These are phyloP conservation scores for Penicillium angulare DNA, from an alignment of 495 filamentous ascomycete species.

Conservation along the genomic window DNA sequence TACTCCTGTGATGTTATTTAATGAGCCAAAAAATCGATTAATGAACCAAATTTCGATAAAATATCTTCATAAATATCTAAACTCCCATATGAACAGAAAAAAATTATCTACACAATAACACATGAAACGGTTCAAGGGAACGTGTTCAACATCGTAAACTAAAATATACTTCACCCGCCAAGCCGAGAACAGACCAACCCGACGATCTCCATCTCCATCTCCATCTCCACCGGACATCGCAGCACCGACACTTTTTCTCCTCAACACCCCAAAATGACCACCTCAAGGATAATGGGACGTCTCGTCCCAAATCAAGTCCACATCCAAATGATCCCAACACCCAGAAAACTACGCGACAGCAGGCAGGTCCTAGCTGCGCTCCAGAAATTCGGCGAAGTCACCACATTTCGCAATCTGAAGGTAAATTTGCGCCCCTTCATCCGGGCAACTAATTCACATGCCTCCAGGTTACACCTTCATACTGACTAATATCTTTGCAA, in stretches of 20 bases:
- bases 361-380: conserved; percentile 68
- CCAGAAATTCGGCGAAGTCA: conserved; percentile 73
- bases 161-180: too few relatives aligned
- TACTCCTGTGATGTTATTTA: not conserved
- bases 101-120: too few relatives aligned
- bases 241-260: conserved; percentile 8
- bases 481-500: not conserved
- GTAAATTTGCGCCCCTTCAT: too few relatives aligned
- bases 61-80: not conserved
- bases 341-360: conserved; percentile 65
- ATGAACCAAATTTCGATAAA: not conserved
- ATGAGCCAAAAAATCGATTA: not conserved
- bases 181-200: conserved; percentile 13
- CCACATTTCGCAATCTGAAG: conserved; percentile 69
- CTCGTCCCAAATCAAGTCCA: conserved; percentile 46
- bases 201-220: not conserved
- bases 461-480: too few relatives aligned
- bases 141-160: too few relatives aligned
- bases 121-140: too few relatives aligned
- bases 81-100: too few relatives aligned
- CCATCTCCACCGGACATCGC: too few relatives aligned
- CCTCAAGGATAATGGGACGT: conserved; percentile 7
- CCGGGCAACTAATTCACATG: too few relatives aligned
- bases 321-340: conserved; percentile 62
- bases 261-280: conserved; percentile 9